These are phyloP conservation scores for Rugiboletus extremiorientalis DNA, from an alignment of 1,284 basidiomycete species.

Conservation along the genomic window DNA sequence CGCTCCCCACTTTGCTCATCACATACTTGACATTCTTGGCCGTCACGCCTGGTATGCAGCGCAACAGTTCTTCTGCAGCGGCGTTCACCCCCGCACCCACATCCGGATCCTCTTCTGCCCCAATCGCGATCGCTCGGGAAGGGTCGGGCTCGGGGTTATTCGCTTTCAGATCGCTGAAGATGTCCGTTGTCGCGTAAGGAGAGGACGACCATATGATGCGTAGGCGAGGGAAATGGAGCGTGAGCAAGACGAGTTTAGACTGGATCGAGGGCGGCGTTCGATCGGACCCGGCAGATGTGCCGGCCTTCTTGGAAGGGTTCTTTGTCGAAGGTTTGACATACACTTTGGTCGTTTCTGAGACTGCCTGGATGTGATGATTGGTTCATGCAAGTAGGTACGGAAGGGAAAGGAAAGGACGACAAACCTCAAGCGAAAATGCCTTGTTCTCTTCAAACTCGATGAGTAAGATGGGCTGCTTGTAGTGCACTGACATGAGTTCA, in stretches of 20 bases:
- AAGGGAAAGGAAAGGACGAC: slow-evolving; percentile 29
- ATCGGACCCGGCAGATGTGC: slow-evolving; percentile 40
- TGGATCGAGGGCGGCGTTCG: slow-evolving; percentile 62
- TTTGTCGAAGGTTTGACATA: slow-evolving; percentile 57
- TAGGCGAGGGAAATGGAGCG: slow-evolving; percentile 86
- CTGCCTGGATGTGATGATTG: slow-evolving; percentile 39
- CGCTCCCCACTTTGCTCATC: slow-evolving; percentile 75
- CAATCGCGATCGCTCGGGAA: slow-evolving; percentile 70
- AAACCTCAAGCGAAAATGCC: slow-evolving; percentile 86
- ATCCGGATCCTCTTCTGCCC: slow-evolving; percentile 73
- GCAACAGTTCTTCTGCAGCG: slow-evolving; percentile 74
- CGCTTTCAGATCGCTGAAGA: slow-evolving; percentile 92
- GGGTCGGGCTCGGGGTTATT: slow-evolving; percentile 85
- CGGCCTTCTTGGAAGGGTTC: slow-evolving; percentile 54
- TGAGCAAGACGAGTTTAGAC: slow-evolving; percentile 88
- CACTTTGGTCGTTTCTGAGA: slow-evolving; percentile 61
- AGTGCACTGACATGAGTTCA: slow-evolving; percentile 95
- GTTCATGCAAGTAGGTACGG: not conserved
- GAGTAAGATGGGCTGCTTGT: slow-evolving; percentile 91
- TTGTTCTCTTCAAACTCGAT: slow-evolving; percentile 99
- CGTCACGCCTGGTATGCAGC: slow-evolving; percentile 76
- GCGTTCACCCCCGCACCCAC: slow-evolving; percentile 68
- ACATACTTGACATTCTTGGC: slow-evolving; percentile 87
- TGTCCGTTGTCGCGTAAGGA: slow-evolving; percentile 88
- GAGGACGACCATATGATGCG: slow-evolving; percentile 98